Conservation (phyloP, 2,329 filamentous ascomycete species). For the Colletotrichum chrysophilum region DNA sequence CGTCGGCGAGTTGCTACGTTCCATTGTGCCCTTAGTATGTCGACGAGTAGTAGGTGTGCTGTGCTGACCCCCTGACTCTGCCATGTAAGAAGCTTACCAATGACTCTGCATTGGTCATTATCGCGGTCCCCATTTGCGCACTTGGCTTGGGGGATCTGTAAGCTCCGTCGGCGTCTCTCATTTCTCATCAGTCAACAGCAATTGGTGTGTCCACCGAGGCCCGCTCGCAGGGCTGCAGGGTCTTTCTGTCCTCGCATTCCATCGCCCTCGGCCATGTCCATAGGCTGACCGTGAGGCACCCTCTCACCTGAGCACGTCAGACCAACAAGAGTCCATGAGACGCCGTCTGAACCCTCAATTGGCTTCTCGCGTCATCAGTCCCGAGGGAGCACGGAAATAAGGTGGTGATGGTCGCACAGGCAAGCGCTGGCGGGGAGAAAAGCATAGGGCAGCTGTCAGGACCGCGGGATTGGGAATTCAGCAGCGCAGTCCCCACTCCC, state of each 20-base stretch:
- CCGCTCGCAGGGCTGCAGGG: slow-evolving; percentile 12
- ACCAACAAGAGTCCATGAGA: background rate
- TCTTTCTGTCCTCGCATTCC: background rate
- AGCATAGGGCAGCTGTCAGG: background rate
- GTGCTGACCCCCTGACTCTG: background rate
- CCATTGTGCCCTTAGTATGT: background rate
- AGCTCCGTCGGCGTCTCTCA: background rate
- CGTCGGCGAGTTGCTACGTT: slow-evolving; percentile 7
- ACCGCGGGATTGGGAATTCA: background rate
- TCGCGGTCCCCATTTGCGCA: background rate
- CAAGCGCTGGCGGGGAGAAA: background rate
- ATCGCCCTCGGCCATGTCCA: background rate
- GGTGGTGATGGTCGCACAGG: background rate
- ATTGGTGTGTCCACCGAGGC: background rate
- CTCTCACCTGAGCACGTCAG: background rate
- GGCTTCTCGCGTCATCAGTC: background rate
- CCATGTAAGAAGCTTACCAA: slow-evolving; percentile 2
- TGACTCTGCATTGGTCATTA: background rate
- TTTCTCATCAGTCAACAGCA: background rate
- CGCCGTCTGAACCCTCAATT: background rate
- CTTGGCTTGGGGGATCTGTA: background rate
- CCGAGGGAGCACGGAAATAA: background rate
- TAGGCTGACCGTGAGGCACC: background rate
- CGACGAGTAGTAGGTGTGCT: background rate
- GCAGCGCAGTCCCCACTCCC: background rate